These are phyloP conservation scores for Boletus rufocinnamomeus DNA, from an alignment of 768 basidiomycete species.

Conservation along the genomic window DNA sequence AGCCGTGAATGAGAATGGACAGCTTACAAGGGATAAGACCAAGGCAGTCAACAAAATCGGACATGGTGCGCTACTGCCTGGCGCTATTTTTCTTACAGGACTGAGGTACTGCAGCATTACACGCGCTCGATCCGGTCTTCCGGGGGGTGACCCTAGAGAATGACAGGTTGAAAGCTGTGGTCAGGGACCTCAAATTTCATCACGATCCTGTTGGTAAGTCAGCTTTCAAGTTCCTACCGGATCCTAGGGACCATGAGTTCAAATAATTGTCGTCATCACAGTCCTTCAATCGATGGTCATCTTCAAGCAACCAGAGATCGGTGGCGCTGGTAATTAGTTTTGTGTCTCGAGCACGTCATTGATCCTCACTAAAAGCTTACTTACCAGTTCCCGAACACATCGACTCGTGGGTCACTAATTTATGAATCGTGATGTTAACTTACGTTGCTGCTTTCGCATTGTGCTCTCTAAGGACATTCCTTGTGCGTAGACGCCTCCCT, in stretches of 20 bases:
- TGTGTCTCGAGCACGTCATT: neutral
- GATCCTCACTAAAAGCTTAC: neutral
- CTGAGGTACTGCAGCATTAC: constrained; percentile 57
- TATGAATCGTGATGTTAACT: neutral
- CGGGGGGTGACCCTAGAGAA: constrained; percentile 80
- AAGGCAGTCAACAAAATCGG: constrained; percentile 95
- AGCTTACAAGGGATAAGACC: constrained; percentile 68
- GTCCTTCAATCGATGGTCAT: constrained; percentile 95
- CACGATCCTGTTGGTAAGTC: constrained; percentile 76
- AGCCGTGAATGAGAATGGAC: constrained; percentile 69
- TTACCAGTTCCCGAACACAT: constrained; percentile 82
- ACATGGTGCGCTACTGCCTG: constrained; percentile 54
- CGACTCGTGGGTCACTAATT: constrained; percentile 69
- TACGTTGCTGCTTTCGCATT: neutral
- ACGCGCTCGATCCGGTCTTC: constrained; percentile 83
- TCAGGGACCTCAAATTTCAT: constrained; percentile 79
- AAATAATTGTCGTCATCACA: constrained; percentile 26
- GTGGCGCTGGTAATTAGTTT: constrained; percentile 72
- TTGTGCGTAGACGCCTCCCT: constrained; percentile 46
- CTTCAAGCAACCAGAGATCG: constrained; percentile 91
- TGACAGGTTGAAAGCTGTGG: constrained; percentile 64
- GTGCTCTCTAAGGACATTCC: constrained; percentile 56
- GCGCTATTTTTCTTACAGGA: neutral
- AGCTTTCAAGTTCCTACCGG: neutral
- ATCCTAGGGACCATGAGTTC: neutral